Evolutionary conservation across 208 protist genomes (phyloP).

Genomic region (Acanthamoeba polyphaga): DNA sequence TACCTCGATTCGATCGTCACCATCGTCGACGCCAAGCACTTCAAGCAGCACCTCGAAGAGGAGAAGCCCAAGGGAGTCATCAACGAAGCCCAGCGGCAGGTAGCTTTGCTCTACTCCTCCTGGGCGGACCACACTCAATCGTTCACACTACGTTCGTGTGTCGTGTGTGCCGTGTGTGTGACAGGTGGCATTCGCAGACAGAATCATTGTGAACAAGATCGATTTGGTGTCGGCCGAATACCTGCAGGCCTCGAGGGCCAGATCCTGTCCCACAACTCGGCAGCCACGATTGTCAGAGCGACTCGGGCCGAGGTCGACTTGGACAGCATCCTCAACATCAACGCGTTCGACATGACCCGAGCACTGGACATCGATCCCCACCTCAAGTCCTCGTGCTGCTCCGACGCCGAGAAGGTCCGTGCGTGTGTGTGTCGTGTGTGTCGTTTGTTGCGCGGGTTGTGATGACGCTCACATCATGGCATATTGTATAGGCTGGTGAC

Average conservation of each 20-base stretch:
- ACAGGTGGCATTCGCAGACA: conserved; percentile 85
- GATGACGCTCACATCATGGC: not conserved
- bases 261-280: conserved; percentile 71
- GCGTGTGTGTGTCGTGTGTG: not conserved
- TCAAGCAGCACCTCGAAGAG: conserved; percentile 79
- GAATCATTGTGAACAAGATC: conserved; percentile 83
- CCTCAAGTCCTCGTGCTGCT: conserved; percentile 7
- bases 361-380: conserved; percentile 71
- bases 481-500: not conserved
- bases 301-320: conserved; percentile 50
- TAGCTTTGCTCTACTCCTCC: not conserved
- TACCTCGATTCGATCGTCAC: conserved; percentile 85
- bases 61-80: conserved; percentile 4
- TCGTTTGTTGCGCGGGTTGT: not conserved
- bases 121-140: too few relatives aligned
- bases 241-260: not conserved
- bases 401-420: not conserved
- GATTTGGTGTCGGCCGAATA: conserved; percentile 77
- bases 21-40: conserved; percentile 80
- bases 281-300: conserved; percentile 30
- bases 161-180: not conserved
- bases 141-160: too few relatives aligned
- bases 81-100: conserved; percentile 6
- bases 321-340: conserved; percentile 76
- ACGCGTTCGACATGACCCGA: conserved; percentile 75